Evolutionary conservation across 2,329 filamentous ascomycete genomes (phyloP).

Genomic region (Fusarium circinatum): DNA sequence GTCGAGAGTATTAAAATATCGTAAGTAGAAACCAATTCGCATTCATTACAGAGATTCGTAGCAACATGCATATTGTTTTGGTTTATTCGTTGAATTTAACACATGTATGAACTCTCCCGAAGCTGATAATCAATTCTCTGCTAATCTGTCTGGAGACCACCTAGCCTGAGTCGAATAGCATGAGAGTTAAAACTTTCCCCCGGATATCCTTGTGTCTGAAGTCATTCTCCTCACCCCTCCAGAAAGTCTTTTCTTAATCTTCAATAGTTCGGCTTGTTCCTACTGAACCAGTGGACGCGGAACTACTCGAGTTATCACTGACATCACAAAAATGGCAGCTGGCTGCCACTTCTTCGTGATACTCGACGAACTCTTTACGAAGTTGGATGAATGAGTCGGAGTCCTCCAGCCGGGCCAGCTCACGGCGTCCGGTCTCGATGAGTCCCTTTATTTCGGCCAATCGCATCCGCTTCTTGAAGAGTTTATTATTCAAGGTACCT

Average conservation of each 20-base stretch:
- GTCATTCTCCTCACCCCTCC: neutral
- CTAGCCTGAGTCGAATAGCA: neutral
- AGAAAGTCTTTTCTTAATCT: neutral
- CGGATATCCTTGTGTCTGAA: neutral
- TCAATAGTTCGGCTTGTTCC: neutral
- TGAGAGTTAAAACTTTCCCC: no score
- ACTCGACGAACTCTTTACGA: conserved; percentile 5
- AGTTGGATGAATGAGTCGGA: conserved; percentile 14
- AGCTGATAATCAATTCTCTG: neutral
- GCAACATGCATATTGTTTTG: neutral
- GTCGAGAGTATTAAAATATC: no score
- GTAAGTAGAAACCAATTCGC: neutral
- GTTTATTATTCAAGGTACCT: neutral
- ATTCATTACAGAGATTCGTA: no score
- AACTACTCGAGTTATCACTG: neutral
- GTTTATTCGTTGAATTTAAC: neutral
- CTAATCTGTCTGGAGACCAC: neutral
- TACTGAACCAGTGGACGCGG: neutral
- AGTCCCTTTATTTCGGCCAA: conserved; percentile 1
- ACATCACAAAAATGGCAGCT: neutral
- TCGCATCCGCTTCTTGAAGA: neutral
- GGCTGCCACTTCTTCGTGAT: neutral
- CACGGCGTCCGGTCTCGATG: conserved; percentile 6
- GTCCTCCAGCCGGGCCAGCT: conserved; percentile 14
- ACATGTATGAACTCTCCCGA: no score